phyloP scores from a whole-genome alignment of 2,329 filamentous ascomycete species.

The Sporothrix pallida region DNA sequence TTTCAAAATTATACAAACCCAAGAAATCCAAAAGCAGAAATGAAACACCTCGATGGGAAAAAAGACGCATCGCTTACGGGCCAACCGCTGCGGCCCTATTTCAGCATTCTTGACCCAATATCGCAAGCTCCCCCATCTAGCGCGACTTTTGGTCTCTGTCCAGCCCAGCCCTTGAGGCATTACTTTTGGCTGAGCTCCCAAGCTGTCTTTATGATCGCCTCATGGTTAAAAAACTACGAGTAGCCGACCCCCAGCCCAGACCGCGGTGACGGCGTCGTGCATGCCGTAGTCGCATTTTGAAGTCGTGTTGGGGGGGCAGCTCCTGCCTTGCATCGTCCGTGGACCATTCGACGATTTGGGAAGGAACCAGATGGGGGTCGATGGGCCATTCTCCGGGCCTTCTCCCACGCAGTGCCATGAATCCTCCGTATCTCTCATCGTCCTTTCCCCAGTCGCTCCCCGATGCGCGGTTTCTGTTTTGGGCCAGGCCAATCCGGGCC shows the following conservation, averaged over 20 bases:
- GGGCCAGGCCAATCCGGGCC: conserved; percentile 25
- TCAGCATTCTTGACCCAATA: conserved; percentile 12
- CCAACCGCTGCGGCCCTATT: conserved; percentile 22
- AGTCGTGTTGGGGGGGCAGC: neutral
- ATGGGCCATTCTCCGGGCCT: neutral
- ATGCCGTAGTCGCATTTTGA: conserved; percentile 4
- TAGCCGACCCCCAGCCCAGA: neutral
- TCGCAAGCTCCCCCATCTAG: conserved; percentile 4
- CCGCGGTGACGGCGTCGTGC: conserved; percentile 24
- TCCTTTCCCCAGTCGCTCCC: neutral
- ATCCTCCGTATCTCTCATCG: conserved; percentile 2
- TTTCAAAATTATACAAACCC: neutral
- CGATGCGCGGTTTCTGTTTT: conserved; percentile 25
- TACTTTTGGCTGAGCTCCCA: conserved; percentile 21
- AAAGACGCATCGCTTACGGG: conserved; percentile 29
- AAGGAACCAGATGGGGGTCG: neutral
- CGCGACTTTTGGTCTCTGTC: conserved; percentile 1
- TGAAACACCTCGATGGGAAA: neutral
- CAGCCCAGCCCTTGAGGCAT: conserved; percentile 22
- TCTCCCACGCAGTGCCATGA: conserved; percentile 2
- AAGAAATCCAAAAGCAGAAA: neutral
- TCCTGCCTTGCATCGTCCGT: neutral
- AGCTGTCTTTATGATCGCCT: neutral
- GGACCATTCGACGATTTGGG: neutral
- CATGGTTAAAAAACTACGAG: neutral